These are phyloP conservation scores for Citrullus mucosospermus DNA, from an alignment of 306 rosid genomes.

Conservation along the genomic window DNA sequence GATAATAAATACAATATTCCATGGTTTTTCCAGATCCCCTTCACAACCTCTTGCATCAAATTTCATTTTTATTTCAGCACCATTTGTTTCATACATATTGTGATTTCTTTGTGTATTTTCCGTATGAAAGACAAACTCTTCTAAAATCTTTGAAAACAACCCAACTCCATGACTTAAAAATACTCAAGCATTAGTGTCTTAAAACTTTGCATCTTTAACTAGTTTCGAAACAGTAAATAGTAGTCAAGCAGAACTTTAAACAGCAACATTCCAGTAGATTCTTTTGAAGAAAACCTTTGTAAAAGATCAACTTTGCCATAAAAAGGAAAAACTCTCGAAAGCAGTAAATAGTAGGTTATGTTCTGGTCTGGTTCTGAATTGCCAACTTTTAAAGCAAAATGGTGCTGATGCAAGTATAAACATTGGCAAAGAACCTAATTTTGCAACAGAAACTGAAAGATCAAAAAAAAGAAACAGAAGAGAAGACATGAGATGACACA, in stretches of 20 bases:
- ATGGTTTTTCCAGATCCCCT: not conserved
- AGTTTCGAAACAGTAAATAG: not conserved
- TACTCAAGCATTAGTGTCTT: not conserved
- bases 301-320: not conserved
- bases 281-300: not conserved
- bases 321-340: not conserved
- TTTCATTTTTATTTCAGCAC: not conserved
- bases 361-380: not conserved
- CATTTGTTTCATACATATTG: not conserved
- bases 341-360: not conserved
- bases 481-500: not conserved
- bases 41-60: too few species aligned
- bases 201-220: not conserved
- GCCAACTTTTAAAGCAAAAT: not conserved
- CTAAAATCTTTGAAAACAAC: not conserved
- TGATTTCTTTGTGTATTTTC: too few species aligned
- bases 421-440: not conserved
- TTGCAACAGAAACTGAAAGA: not conserved
- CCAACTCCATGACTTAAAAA: not conserved
- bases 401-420: not conserved
- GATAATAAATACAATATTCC: conserved; percentile 26
- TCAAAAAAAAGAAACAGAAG: not conserved
- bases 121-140: not conserved
- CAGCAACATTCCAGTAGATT: not conserved
- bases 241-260: not conserved